Evolutionary conservation across 2,329 filamentous ascomycete genomes (phyloP).

Genomic region (Penicillium palitans): DNA sequence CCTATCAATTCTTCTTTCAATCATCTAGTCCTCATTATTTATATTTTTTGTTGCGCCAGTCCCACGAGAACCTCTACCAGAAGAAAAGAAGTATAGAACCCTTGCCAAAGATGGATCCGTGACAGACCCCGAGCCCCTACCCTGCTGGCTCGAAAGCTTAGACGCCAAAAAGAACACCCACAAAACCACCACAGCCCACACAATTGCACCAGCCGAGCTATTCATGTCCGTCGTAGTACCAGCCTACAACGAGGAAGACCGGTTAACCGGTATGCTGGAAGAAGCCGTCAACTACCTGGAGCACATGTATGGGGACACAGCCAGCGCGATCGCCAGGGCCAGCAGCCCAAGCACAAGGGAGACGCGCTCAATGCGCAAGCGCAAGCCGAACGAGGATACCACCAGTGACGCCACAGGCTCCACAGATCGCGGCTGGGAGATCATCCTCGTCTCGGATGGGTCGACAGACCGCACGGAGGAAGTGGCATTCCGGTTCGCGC

Average conservation of each 20-base stretch:
- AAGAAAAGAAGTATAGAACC: constrained; percentile 84
- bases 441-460: constrained; percentile 87
- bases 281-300: constrained; percentile 89
- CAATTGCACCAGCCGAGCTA: constrained; percentile 73
- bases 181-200: constrained; percentile 59
- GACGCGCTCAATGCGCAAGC: constrained; percentile 22
- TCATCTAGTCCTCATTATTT: constrained; percentile 60
- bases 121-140: constrained; percentile 59
- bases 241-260: constrained; percentile 89
- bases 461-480: constrained; percentile 79
- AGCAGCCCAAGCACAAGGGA: constrained; percentile 8
- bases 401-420: constrained; percentile 38
- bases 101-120: constrained; percentile 64
- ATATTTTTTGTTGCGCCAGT: constrained; percentile 76
- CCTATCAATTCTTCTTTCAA: background rate
- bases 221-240: constrained; percentile 90
- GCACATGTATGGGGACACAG: constrained; percentile 63
- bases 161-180: constrained; percentile 57
- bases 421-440: constrained; percentile 72
- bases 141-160: constrained; percentile 86
- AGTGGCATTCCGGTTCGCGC: constrained; percentile 77
- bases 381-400: constrained; percentile 32
- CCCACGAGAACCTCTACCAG: constrained; percentile 69
- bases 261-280: constrained; percentile 79
- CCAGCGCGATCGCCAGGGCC: constrained; percentile 14